These are phyloP conservation scores for sorghum (Sorghum bicolor) DNA, from an alignment of 176 grass and related monocot genomes.

Conservation along the genomic window DNA sequence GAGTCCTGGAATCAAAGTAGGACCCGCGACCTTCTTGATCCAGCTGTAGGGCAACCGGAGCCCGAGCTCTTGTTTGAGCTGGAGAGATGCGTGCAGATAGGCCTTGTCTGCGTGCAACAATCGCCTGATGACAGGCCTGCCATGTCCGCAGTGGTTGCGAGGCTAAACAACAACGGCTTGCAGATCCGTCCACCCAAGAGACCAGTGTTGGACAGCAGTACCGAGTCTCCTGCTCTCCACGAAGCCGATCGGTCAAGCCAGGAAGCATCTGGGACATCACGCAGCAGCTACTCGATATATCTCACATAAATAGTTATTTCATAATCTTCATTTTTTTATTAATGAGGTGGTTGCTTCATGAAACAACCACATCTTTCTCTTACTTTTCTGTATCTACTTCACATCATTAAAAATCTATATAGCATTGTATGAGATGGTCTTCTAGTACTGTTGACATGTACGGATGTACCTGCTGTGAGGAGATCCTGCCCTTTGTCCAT, in stretches of 20 bases:
- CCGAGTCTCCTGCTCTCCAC: not conserved
- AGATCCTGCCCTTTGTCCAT: no score
- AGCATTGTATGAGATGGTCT: no score
- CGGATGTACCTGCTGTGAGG: no score
- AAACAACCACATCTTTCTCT: no score
- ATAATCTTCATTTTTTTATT: no score
- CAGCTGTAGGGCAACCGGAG: not conserved
- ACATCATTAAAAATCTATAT: no score
- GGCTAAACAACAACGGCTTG: conserved; percentile 19
- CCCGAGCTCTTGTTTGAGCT: not conserved
- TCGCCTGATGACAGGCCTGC: conserved; percentile 27
- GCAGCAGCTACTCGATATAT: not conserved
- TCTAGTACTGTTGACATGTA: no score
- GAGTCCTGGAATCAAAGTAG: conserved; percentile 21
- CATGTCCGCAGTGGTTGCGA: conserved; percentile 22
- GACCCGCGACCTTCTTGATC: conserved; percentile 17
- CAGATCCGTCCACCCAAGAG: conserved; percentile 4
- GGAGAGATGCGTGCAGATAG: conserved; percentile 43
- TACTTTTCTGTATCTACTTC: no score
- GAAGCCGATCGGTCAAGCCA: not conserved
- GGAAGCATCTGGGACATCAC: not conserved
- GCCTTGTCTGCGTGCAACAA: conserved; percentile 44
- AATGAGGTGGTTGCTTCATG: no score
- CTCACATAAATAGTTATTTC: not conserved
- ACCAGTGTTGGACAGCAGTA: not conserved